Evolutionary conservation across 169 alveolate species (phyloP).

Genomic region (Babesia sp.): DNA sequence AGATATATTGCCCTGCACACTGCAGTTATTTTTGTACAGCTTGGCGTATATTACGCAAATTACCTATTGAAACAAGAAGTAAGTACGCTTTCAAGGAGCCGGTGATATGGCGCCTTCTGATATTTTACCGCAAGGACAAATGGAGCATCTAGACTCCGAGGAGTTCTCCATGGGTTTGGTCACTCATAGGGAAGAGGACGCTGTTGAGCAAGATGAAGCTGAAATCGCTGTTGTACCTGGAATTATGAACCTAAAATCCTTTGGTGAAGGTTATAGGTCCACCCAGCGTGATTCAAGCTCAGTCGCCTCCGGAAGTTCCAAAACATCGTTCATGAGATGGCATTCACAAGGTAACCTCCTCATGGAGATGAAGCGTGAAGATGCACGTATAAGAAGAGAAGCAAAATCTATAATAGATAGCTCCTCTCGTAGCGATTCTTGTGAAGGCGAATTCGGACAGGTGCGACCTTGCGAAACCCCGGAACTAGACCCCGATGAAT

Average conservation of each 20-base stretch:
- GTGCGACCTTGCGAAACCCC: background rate
- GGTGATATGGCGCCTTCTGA: no score
- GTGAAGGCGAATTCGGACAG: constrained; percentile 24
- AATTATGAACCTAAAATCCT: background rate
- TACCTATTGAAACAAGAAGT: no score
- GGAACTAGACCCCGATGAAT: background rate
- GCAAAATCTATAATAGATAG: constrained; percentile 3
- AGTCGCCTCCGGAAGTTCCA: background rate
- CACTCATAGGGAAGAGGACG: background rate
- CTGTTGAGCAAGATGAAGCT: background rate
- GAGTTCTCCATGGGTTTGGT: constrained; percentile 11
- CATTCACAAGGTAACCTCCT: constrained; percentile 43
- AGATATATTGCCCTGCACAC: background rate
- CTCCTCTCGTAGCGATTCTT: constrained; percentile 18
- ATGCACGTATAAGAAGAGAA: constrained; percentile 22
- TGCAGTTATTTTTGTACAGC: background rate
- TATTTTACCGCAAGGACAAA: background rate
- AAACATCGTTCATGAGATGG: constrained; percentile 24
- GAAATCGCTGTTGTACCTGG: background rate
- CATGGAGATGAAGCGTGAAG: constrained; percentile 43
- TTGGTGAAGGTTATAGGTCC: constrained; percentile 19
- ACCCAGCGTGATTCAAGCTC: background rate
- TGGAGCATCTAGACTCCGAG: constrained; percentile 16
- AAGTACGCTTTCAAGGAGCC: no score
- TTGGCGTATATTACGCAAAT: no score